Evolutionary conservation across 2,329 filamentous ascomycete species (phyloP).

Genomic region (Alternaria sp.): DNA sequence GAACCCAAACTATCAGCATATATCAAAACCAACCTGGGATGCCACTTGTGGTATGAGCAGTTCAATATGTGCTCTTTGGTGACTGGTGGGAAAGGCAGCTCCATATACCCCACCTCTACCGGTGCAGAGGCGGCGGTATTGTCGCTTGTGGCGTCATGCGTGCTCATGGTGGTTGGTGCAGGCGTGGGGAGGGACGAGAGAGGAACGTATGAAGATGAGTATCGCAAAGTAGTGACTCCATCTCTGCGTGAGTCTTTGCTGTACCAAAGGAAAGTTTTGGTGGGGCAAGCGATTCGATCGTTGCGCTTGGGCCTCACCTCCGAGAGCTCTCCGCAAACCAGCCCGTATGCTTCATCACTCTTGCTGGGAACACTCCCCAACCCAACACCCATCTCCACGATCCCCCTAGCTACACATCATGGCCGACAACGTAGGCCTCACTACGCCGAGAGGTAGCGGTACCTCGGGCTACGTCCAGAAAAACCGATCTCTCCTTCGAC

Average conservation of each 20-base stretch:
- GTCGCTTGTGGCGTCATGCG: slow-evolving; percentile 10
- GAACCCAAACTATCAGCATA: not conserved
- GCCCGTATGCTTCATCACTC: not conserved
- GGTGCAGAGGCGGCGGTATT: slow-evolving; percentile 6
- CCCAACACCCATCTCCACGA: not conserved
- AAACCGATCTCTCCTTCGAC: slow-evolving; percentile 87
- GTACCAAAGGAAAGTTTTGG: slow-evolving; percentile 35
- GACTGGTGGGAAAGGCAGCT: slow-evolving; percentile 80
- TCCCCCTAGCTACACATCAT: slow-evolving; percentile 59
- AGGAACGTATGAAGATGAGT: not conserved
- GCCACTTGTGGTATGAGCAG: slow-evolving; percentile 94
- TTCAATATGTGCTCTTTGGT: slow-evolving; percentile 88
- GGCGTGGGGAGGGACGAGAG: not conserved
- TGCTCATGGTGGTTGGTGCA: slow-evolving; percentile 34
- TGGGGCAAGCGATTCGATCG: slow-evolving; percentile 33
- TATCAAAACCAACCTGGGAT: slow-evolving; percentile 67
- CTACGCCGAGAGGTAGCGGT: slow-evolving; percentile 91
- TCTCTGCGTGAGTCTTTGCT: slow-evolving; percentile 38
- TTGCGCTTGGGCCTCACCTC: slow-evolving; percentile 37
- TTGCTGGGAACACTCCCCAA: not conserved
- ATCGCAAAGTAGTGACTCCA: slow-evolving; percentile 29
- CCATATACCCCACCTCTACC: slow-evolving; percentile 30
- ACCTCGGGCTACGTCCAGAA: slow-evolving; percentile 98
- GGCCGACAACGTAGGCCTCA: slow-evolving; percentile 97
- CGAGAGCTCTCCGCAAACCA: slow-evolving; percentile 34